Evolutionary conservation across 106 monocot genomes (phyloP), one percentile per base, ranked within the genome.

Genomic region (Phalaenopsis aphrodite): DNA sequence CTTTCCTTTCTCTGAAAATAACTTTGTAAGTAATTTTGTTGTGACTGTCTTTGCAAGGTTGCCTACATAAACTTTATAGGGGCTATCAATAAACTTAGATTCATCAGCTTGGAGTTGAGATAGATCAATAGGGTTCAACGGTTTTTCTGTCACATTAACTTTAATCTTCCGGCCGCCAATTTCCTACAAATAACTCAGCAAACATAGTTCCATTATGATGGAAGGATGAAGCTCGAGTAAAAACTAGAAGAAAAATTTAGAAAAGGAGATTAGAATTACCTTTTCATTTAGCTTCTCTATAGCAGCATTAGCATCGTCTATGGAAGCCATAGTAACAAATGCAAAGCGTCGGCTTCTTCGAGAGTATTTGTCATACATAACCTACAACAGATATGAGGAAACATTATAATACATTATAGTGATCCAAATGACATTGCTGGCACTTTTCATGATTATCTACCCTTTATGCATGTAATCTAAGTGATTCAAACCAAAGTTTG

Each of bases 321-420:
- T 80, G 19, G 94, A 86, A 66, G 81, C 84, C 98, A 97, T 94
- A 46, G 92, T 98, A 55, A 98, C 94, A 89, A 94, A 94, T 64
- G 84, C 98, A 79, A 98, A 97, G 38, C 97, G 88, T 41, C 97
- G 84, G 72, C 97, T 97, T 72, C 90, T 92, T 61, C 86, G 86
- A 71, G 97, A 94, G 73, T 91, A 94, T 79, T 98, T 98, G 83
- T 94, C 94, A 82, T 91, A 92, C 92, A 94, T 94, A 81, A 98
- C 92, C 98, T 98, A 79, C n/a, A 77, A 75, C 30, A 9, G 75
- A 79, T 18, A 14, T 74, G 43, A 18, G n/a, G 43, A n/a, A 19
- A 74, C 5, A 74, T 74, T 69, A 69, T 14, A 21, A 61, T 21
- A 61, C 61, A 61, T 4, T 61, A 61, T 61, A 21, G 17, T 17